Base-by-base conservation (phyloP, 1,284 basidiomycete genomes). In the Sutorius eximius region DNA sequence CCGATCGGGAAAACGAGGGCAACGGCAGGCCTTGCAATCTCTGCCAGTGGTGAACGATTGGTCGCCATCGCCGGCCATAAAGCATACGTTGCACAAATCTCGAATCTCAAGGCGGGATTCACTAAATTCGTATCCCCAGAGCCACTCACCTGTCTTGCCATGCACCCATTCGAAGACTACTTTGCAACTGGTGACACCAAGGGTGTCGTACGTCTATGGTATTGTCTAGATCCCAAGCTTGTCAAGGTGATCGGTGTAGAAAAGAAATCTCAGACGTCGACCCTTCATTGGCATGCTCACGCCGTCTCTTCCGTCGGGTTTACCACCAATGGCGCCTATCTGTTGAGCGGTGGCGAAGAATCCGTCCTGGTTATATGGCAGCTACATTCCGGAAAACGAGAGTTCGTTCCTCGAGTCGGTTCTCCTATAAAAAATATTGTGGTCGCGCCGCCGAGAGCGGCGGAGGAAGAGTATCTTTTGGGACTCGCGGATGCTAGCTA, bases 231-330 rank as follows among this genome's bases (percentile, higher is more conserved):
- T 58, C 82, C 87, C 46, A 73, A 78, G 52, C 63, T 82, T 22
- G 73, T 77, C 45, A 78, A 80, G 63, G 78, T 77, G 33, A 74
- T 76, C 38, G 83, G 81, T 13, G 79, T 85, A 22, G 86, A 89
- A 71, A 88, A 86, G 71, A 84, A 81, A 58, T 82, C 89, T 2
- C 87, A 93, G 58, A 96, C 94, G 1, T 90, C 92, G 1, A 83
- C 87, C 5, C 75, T 98, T 46, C 96, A 98, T 72, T 99, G 97
- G 97, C 97, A 99, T 69, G 90, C 96, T 0, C 95, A 99, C 70
- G 85, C 93, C 6, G 93, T 99, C n/a, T 86, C 90, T 2, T 89
- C 91, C 2, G 73, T 99, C 27, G 78, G 88, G 0, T 99, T 98
- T 71, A 93, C 94, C 0, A 74, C 87, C 2, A 95, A 95, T 61